phyloP scores from a whole-genome alignment of 2,329 filamentous ascomycete species.

The Ascochyta koolunga region DNA sequence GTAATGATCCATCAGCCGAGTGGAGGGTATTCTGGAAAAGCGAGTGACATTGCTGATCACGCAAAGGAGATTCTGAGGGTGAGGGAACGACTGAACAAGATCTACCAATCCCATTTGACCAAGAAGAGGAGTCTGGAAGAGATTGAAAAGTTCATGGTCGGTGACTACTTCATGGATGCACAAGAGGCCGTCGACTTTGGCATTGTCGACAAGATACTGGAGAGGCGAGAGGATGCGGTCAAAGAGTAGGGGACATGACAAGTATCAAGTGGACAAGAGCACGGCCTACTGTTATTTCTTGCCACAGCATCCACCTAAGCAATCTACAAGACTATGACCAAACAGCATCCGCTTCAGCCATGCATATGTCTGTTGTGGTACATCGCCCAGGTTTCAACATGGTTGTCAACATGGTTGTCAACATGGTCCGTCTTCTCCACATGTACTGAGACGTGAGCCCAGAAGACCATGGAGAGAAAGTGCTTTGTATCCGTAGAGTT shows the following conservation, averaged over 20 bases:
- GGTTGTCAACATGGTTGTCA: background rate
- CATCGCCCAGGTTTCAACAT: background rate
- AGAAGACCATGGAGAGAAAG: background rate
- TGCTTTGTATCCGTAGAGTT: too few species aligned
- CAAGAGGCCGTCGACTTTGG: slow-evolving; percentile 88
- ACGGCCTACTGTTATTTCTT: background rate
- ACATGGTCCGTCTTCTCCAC: background rate
- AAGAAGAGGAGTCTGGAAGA: slow-evolving; percentile 76
- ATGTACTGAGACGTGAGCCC: background rate
- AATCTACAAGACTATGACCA: background rate
- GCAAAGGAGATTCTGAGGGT: slow-evolving; percentile 94
- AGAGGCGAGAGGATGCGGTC: slow-evolving; percentile 61
- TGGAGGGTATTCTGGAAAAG: slow-evolving; percentile 72
- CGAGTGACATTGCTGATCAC: slow-evolving; percentile 90
- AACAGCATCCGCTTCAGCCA: too few species aligned
- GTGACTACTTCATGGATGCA: slow-evolving; percentile 92
- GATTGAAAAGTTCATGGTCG: slow-evolving; percentile 94
- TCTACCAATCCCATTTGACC: slow-evolving; percentile 86
- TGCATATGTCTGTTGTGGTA: background rate
- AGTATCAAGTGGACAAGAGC: background rate
- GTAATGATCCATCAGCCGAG: slow-evolving; percentile 98
- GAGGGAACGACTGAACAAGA: slow-evolving; percentile 83
- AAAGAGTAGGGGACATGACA: slow-evolving; percentile 39
- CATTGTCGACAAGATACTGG: slow-evolving; percentile 87
- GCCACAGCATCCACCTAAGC: background rate